Conservation (phyloP, 768 basidiomycete species). For the Rhizopogon roseolus region DNA sequence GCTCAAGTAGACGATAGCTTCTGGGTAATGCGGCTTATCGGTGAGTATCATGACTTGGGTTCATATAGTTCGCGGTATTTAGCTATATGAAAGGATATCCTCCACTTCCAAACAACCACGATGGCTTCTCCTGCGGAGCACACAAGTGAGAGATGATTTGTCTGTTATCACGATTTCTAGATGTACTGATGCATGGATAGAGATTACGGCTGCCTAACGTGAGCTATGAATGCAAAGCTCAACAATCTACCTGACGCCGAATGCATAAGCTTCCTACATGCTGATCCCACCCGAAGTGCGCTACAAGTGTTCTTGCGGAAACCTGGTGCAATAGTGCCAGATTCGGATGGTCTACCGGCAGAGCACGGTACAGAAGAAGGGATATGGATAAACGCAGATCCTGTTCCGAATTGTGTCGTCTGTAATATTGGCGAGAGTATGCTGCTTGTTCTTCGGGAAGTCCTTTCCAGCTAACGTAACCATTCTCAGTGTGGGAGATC, state of each 20-base stretch:
- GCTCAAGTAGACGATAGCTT: conserved; percentile 77
- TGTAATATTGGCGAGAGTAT: conserved; percentile 91
- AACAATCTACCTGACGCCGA: background rate
- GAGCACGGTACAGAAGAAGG: conserved; percentile 58
- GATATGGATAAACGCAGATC: conserved; percentile 81
- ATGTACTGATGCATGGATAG: conserved; percentile 29
- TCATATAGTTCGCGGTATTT: background rate
- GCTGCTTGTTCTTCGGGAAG: conserved; percentile 17
- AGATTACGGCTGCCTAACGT: conserved; percentile 92
- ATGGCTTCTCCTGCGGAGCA: conserved; percentile 86
- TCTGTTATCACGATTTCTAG: background rate
- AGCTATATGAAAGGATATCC: conserved; percentile 64
- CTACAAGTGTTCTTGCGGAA: conserved; percentile 73
- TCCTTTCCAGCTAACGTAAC: background rate
- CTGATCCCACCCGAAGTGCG: conserved; percentile 75
- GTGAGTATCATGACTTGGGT: conserved; percentile 26
- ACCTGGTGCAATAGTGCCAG: conserved; percentile 27
- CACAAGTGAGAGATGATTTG: conserved; percentile 57
- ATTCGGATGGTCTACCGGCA: conserved; percentile 33
- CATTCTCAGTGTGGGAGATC: conserved; percentile 75
- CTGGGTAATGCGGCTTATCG: conserved; percentile 86
- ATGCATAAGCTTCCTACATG: conserved; percentile 64
- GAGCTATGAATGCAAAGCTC: conserved; percentile 14
- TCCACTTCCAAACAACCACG: conserved; percentile 70
- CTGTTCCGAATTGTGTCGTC: conserved; percentile 76